Evolutionary conservation across 257 asterid genomes (phyloP), one percentile per base, ranked within the genome.

Genomic region (Knoxia roxburghii): DNA sequence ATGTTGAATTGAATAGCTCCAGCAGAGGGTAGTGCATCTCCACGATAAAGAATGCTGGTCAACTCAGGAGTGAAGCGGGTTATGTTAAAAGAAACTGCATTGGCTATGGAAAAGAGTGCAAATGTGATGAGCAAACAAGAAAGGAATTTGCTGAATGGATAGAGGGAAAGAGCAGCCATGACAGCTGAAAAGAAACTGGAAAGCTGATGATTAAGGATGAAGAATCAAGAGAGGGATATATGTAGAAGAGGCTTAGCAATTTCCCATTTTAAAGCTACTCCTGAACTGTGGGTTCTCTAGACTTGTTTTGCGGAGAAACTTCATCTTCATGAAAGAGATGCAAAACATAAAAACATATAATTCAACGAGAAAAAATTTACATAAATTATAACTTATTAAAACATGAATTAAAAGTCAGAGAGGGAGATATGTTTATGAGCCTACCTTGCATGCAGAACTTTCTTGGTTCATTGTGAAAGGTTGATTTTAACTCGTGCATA

Each of bases 11-110:
- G 75, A 43, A 80, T 51, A 17, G 30, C 70, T 61, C 77, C 81
- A 4, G 51, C 65, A 10, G 70, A 39, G 46, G 69, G 33, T 6
- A 33, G 51, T 6, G 84, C 84, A 50, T 76, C 84, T 51, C 84
- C 84, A 33, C 69, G 71, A 4, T 64, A 73, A 23, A 70, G 45
- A 41, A 79, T 55, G 48, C 12, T 66, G 46, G 65, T 46, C 10
- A n/a, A 21, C 43, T 73, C 73, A 2, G 79, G 74, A 27, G 56
- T 43, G 33, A 80, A 80, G 43, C 75, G 64, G 2, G 65, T 6
- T 15, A 67, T 43, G 18, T 73, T 52, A 52, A 79, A 76, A 48
- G 43, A 46, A 18, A 73, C 35, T 20, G 84, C 69, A 37, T 63
- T 10, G 18, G 30, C 66, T 11, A 57, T 41, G 18, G 70, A 68